Base-by-base conservation (phyloP, 805 yeast species). In the Ascoidea tarda region DNA sequence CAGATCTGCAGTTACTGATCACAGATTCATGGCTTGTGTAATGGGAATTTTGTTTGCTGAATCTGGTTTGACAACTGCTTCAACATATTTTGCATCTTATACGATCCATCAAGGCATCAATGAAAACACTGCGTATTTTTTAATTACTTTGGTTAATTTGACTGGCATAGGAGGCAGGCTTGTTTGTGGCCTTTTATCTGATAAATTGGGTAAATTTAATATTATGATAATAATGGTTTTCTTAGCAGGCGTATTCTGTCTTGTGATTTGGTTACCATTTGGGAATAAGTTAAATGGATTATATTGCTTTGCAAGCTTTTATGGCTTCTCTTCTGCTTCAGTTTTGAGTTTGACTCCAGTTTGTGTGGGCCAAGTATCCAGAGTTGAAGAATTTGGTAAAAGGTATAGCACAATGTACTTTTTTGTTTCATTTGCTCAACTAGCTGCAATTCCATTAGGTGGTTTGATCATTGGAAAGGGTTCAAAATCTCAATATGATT, bases 371-470 rank as follows among this genome's bases (percentile, higher is more conserved):
- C 79, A 76, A 51, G 77, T 81, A 44, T 77, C 83, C 16, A 72
- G 75, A 51, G 72, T 76, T 1, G 74, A 73, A 48, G 74, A 71
- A 56, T 78, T 77, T 60, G 83, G 82, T 6, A 73, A 73, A 58
- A 69, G 80, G 16, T 78, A 76, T 60, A 74, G 82, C 1, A 73
- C 82, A 0, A 73, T 79, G 58, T 82, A 80, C 62, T 73, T 79
- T 48, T 64, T 79, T 59, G 79, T 78, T 10, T 75, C 87, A 1
- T 67, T 79, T 52, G 68, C 74, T 14, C 68, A 72, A 38, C 64
- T 79, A 33, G 69, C 75, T 14, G 67, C 73, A 31, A 68, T 78
- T 28, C 81, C 82, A 2, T 65, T 74, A 21, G 74, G 78, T 2
- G 76, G 81, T 56, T 71, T 73, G 2, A 65, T 76, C 46, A 70